phyloP scores from a whole-genome alignment of 2,329 filamentous ascomycete species.

The Ophiostoma piceae region DNA sequence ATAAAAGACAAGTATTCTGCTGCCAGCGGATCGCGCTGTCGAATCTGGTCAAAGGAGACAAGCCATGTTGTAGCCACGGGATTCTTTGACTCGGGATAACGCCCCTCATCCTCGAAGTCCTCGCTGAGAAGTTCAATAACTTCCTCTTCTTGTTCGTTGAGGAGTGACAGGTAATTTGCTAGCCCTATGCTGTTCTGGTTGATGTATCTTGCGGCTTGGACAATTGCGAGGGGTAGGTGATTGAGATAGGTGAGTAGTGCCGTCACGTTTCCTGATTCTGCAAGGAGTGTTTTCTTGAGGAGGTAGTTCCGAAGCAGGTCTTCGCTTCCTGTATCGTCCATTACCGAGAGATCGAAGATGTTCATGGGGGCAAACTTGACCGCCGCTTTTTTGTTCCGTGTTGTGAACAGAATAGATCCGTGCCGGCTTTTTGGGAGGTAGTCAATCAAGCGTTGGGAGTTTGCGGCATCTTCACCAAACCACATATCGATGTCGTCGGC shows the following conservation, averaged over 20 bases:
- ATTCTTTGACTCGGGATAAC: slow-evolving; percentile 22
- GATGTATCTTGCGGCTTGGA: slow-evolving; percentile 1
- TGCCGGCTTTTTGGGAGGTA: background rate
- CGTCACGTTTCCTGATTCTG: background rate
- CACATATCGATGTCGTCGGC: slow-evolving; percentile 4
- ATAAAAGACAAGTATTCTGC: slow-evolving; percentile 33
- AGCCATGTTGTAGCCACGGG: slow-evolving; percentile 26
- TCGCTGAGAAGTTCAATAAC: slow-evolving; percentile 11
- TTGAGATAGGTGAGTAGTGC: background rate
- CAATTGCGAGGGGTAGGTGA: background rate
- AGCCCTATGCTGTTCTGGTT: background rate
- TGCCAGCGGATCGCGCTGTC: slow-evolving; percentile 29
- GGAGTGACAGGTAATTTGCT: background rate
- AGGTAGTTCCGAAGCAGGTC: background rate
- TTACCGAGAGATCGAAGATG: background rate
- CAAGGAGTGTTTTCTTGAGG: background rate
- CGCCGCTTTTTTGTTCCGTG: background rate
- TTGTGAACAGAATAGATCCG: slow-evolving; percentile 1
- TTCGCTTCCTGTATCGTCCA: background rate
- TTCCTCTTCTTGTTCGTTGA: background rate
- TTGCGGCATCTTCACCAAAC: background rate
- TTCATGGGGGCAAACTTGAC: background rate
- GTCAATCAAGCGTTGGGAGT: background rate
- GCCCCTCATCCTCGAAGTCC: slow-evolving; percentile 22
- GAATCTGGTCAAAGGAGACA: slow-evolving; percentile 26